Percentiles rank a stretch among this genome's conserved stretches.
Conservation (phyloP, 2,329 filamentous ascomycete species). For the Diaporthe vaccinii region DNA sequence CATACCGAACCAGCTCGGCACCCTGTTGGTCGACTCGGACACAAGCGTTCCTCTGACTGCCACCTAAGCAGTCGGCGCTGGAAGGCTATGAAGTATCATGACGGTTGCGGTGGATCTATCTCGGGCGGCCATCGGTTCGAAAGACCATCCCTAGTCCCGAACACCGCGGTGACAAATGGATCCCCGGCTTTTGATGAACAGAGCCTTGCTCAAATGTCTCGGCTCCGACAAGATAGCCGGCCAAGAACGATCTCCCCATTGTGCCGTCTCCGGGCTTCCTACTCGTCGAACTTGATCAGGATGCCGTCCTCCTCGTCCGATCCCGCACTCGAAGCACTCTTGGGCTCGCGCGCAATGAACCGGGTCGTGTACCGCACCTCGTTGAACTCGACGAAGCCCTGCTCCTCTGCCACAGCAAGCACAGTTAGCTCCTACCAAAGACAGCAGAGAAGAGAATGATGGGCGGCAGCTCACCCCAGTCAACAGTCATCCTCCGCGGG, state of each 20-base stretch:
- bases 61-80: neutral
- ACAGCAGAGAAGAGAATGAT: too few relatives aligned
- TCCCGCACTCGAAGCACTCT: neutral
- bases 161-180: too few relatives aligned
- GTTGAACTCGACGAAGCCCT: conserved; percentile 24
- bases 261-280: rapidly evolving
- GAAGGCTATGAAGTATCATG: neutral
- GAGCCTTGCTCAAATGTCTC: too few relatives aligned
- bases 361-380: conserved; percentile 1
- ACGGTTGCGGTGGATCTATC: neutral
- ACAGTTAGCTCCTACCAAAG: neutral
- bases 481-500: neutral
- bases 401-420: neutral
- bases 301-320: neutral
- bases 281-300: neutral
- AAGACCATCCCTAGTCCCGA: too few relatives aligned
- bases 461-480: neutral
- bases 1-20: neutral
- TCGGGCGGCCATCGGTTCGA: too few relatives aligned
- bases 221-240: too few relatives aligned
- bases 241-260: too few relatives aligned
- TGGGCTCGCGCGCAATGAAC: neutral
- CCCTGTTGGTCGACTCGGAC: neutral
- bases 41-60: neutral
- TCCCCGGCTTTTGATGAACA: too few relatives aligned